These are phyloP conservation scores for Stachybotrys chartarum DNA, from an alignment of 2,329 filamentous ascomycete species.

Conservation along the genomic window DNA sequence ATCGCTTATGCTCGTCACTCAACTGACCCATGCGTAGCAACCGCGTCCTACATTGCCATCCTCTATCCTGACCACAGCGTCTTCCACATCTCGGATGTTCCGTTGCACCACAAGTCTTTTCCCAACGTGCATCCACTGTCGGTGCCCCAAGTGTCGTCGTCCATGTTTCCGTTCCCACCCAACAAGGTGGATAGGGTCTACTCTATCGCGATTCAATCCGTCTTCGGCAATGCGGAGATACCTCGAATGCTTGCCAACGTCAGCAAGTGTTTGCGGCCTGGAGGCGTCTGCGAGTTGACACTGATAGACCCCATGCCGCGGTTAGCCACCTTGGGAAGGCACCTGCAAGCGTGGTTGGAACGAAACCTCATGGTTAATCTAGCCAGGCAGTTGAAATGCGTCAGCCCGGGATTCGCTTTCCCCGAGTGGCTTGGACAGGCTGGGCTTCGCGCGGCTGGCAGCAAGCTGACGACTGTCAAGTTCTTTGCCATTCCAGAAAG, in stretches of 20 bases:
- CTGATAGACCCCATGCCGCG: constrained; percentile 57
- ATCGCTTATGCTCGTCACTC: not conserved
- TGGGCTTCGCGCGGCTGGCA: constrained; percentile 40
- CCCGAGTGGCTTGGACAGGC: constrained; percentile 52
- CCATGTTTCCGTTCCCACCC: constrained; percentile 27
- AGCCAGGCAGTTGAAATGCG: constrained; percentile 50
- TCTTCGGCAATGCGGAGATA: constrained; percentile 50
- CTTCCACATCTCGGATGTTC: constrained; percentile 37
- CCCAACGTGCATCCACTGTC: constrained; percentile 24
- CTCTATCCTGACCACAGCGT: constrained; percentile 31
- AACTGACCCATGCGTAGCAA: constrained; percentile 25
- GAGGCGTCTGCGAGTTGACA: constrained; percentile 50
- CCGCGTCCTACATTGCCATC: constrained; percentile 41
- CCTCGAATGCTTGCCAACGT: constrained; percentile 49
- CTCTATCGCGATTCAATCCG: constrained; percentile 47
- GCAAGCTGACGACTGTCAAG: constrained; percentile 38
- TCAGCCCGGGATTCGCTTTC: constrained; percentile 50
- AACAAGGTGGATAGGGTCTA: constrained; percentile 41
- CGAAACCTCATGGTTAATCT: constrained; percentile 52
- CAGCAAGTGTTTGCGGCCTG: constrained; percentile 45
- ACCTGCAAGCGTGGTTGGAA: constrained; percentile 54
- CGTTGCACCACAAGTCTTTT: constrained; percentile 28
- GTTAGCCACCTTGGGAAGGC: constrained; percentile 46
- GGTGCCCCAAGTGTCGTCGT: not conserved
- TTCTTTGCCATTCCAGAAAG: constrained; percentile 38